Percentiles rank a stretch among this genome's conserved stretches.
phyloP scores from a whole-genome alignment of 345 rosid species.

The Melaleuca quinquenervia region DNA sequence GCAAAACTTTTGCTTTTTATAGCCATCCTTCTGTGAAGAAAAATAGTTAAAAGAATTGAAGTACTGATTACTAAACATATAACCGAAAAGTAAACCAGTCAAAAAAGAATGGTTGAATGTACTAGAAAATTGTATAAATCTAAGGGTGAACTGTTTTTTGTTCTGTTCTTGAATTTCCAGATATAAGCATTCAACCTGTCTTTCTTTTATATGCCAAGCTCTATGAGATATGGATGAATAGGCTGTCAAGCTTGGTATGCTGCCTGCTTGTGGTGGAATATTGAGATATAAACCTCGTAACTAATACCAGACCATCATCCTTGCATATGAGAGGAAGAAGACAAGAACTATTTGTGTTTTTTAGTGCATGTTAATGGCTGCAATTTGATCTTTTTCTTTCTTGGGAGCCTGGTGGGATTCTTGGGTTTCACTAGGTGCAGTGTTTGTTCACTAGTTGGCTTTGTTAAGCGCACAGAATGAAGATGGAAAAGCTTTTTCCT shows the following conservation, averaged over 20 bases:
- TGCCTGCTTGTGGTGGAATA: neutral
- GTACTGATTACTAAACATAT: neutral
- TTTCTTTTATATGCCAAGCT: neutral
- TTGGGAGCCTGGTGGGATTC: neutral
- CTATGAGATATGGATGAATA: neutral
- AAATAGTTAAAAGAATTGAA: neutral
- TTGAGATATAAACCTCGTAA: neutral
- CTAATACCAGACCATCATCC: neutral
- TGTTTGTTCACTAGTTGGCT: neutral
- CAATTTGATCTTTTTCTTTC: neutral
- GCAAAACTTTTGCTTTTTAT: neutral
- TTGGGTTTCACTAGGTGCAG: neutral
- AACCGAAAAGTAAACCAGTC: neutral
- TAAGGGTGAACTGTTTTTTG: neutral
- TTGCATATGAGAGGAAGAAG: neutral
- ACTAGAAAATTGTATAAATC: neutral
- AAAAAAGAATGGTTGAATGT: neutral
- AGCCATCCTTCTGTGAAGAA: neutral
- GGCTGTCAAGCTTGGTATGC: neutral
- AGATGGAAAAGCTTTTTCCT: neutral
- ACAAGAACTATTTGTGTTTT: neutral
- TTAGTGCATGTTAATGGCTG: neutral
- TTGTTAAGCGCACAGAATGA: neutral
- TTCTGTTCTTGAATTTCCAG: neutral
- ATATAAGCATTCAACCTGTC: neutral